Percentiles rank a stretch among this genome's conserved stretches.
Conservation (phyloP, 108 stramenopile genomes). For the Nannochloropsis gaditana region DNA sequence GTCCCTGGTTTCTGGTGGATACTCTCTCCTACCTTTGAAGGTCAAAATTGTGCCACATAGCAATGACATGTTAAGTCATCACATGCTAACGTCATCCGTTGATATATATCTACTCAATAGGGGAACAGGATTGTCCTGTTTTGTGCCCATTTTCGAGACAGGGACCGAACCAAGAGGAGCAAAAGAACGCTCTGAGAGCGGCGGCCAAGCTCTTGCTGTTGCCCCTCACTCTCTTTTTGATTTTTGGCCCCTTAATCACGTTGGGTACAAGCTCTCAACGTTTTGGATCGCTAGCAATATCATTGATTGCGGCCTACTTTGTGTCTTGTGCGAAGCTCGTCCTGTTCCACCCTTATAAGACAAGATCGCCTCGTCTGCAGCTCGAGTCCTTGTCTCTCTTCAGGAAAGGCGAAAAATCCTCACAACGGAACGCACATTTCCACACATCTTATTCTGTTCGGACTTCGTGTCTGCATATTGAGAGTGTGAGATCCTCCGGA, state of each 20-base stretch:
- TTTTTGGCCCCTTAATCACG: not conserved
- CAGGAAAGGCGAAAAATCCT: not conserved
- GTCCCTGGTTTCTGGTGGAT: too few relatives aligned
- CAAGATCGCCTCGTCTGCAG: conserved; percentile 19
- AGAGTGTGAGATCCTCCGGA: not conserved
- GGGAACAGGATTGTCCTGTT: not conserved
- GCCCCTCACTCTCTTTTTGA: not conserved
- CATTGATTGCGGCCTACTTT: not conserved
- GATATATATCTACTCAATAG: not conserved
- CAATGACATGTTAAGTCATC: too few relatives aligned
- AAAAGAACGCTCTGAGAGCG: not conserved
- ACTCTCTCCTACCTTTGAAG: too few relatives aligned
- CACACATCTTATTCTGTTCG: not conserved
- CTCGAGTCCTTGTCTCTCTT: not conserved
- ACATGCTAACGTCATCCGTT: too few relatives aligned
- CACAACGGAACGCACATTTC: conserved; percentile 14
- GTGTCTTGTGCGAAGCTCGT: conserved; percentile 9
- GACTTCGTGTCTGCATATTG: not conserved
- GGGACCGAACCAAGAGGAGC: not conserved
- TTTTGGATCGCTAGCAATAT: not conserved
- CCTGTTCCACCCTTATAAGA: conserved; percentile 17
- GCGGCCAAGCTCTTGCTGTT: not conserved
- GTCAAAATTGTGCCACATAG: too few relatives aligned
- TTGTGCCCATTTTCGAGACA: not conserved
- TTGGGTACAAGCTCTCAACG: not conserved